phyloP scores from a whole-genome alignment of 2,329 filamentous ascomycete genomes.

The Diaporthe helianthi region DNA sequence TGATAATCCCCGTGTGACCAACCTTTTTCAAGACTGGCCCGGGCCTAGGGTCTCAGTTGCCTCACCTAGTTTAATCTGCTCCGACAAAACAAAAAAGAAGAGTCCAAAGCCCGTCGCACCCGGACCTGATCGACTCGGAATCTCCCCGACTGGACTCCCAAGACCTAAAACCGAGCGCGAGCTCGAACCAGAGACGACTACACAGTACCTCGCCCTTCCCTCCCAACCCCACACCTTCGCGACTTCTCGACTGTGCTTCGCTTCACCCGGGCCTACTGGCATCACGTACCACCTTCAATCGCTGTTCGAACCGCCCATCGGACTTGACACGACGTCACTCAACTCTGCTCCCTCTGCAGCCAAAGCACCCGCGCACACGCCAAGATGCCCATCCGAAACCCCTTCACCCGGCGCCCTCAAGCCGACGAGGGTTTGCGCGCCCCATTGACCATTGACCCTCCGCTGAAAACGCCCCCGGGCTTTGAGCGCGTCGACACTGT shows the following conservation, averaged over 20 bases:
- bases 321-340: background rate
- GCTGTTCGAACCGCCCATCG: background rate
- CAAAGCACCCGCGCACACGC: slow-evolving; percentile 17
- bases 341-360: background rate
- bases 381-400: slow-evolving; percentile 76
- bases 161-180: background rate
- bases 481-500: slow-evolving; percentile 70
- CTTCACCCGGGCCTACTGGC: background rate
- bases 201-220: too few species aligned
- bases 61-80: slow-evolving; percentile 11
- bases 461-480: slow-evolving; percentile 48
- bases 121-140: slow-evolving; percentile 20
- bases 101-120: background rate
- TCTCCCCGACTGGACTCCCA: slow-evolving; percentile 6
- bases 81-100: slow-evolving; percentile 2
- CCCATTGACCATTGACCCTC: slow-evolving; percentile 46
- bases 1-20: slow-evolving; percentile 14
- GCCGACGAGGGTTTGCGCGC: slow-evolving; percentile 61
- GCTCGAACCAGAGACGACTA: slow-evolving; percentile 6
- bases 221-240: slow-evolving; percentile 1
- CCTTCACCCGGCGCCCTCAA: slow-evolving; percentile 66
- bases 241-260: slow-evolving; percentile 11
- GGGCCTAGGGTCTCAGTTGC: slow-evolving; percentile 21
- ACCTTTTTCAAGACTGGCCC: slow-evolving; percentile 4
- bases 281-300: background rate